Base-by-base conservation (phyloP, 805 yeast genomes). In the Tetrapisispora iriomotensis region DNA sequence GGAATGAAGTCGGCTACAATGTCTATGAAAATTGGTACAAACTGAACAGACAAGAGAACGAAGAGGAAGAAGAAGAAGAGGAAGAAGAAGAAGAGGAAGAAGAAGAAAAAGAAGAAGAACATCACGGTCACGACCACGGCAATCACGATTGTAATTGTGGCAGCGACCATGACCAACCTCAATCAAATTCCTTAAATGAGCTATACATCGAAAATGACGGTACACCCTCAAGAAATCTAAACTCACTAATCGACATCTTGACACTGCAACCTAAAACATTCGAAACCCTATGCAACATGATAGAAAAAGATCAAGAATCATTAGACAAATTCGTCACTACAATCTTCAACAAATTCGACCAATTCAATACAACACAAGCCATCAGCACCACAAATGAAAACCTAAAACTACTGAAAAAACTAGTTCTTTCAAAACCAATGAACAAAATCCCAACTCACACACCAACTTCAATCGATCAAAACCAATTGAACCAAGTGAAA, bases 201-300 rank as follows among this genome's bases (percentile, higher is more conserved):
- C 41, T 20, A 19, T 57, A 59, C 32, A 46, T 75, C 14, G 31
- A 34, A 19, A 19, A 2, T 20, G 25, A 27, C 15, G 20, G 32
- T 22, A 26, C 30, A 15, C 32, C 38, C 8, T 25, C 38, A 15
- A 21, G 22, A 6, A 20, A 35, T 22, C 22, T 35, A n/a, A 28
- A 35, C 12, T 13, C 31, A 4, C 8, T 21, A 2, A 22, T 35
- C 10, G 21, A 15, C 8, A 2, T 35, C 15, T 23, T 35, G 10
- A 14, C 38, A 2, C 9, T 35, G 9, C 19, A 27, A 6, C 15
- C 14, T 6, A 22, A 21, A 2, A 29, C 27, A 12, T 35, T 6
- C 23, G 23, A 21, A 3, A 35, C 20, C n/a, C 17, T 35, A 13
- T 6, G 3, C 4, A 21, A 17, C 8, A n/a, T 19, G 6, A 17